phyloP scores from a whole-genome alignment of 148 eudicot genomes.

The Fagopyrum homotropicum region DNA sequence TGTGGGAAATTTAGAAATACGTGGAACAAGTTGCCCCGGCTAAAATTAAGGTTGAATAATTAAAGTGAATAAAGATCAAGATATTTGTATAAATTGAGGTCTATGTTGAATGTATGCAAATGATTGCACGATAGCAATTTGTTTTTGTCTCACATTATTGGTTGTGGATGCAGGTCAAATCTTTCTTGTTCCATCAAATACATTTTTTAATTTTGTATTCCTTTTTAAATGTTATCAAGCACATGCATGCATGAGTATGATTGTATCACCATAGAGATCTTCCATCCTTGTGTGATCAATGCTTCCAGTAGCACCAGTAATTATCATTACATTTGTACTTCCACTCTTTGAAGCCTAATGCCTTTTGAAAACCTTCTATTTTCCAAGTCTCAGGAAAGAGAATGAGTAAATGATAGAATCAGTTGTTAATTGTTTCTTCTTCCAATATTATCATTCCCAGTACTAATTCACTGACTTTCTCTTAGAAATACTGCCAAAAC shows the following conservation, averaged over 20 bases:
- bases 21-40: not conserved
- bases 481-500: slow-evolving; percentile 86
- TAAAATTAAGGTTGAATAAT: not conserved
- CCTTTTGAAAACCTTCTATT: not conserved
- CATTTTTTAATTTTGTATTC: not conserved
- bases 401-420: not conserved
- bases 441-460: not conserved
- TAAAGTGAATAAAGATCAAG: not conserved
- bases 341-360: not conserved
- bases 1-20: not conserved
- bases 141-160: not conserved
- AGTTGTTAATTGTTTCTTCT: not conserved
- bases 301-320: not conserved
- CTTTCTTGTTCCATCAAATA: not conserved
- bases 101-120: not conserved
- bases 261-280: not conserved
- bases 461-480: slow-evolving; percentile 20
- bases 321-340: not conserved
- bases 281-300: not conserved
- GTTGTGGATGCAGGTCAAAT: not conserved
- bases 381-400: not conserved
- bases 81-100: not conserved
- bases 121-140: not conserved
- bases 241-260: not conserved
- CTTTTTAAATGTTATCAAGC: not conserved